Conservation (phyloP, 2,329 filamentous ascomycete genomes). For the Cercospora brassicicola region DNA sequence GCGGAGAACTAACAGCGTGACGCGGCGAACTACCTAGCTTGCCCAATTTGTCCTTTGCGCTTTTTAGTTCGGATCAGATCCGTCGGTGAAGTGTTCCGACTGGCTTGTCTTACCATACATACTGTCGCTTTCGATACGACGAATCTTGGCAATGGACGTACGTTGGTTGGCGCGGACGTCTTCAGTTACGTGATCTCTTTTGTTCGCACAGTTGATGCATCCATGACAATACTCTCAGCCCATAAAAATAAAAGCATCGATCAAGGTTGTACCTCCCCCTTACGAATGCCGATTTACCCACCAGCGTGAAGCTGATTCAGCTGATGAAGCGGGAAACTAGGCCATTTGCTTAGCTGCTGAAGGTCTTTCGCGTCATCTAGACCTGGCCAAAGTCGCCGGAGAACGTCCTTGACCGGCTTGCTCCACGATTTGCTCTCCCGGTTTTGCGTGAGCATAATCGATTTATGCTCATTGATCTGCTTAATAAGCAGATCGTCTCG, state of each 20-base stretch:
- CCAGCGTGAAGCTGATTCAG: no score
- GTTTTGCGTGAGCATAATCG: no score
- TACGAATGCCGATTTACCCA: neutral
- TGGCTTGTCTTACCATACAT: neutral
- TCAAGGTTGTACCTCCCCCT: neutral
- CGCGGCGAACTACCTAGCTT: neutral
- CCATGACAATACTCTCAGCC: neutral
- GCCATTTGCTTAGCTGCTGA: no score
- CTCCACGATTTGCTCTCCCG: no score
- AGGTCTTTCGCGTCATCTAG: no score
- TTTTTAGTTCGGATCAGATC: neutral
- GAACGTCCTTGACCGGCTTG: no score
- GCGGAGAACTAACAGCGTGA: no score
- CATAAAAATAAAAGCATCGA: neutral
- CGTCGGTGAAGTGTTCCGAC: neutral
- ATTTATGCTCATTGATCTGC: no score
- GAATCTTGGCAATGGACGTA: neutral
- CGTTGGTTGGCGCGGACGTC: neutral
- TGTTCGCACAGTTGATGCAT: neutral
- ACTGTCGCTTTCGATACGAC: neutral
- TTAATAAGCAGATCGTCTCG: no score
- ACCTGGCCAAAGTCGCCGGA: no score
- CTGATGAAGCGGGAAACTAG: no score
- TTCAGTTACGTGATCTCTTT: no score
- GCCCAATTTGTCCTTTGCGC: neutral